A percentile compares a stretch with the other conserved stretches of the same genome.
Evolutionary conservation across 176 grass and related monocot species (phyloP).

Genomic region (Triticum aestivum): IWGSC_CS_RefSeq_v2.1 NC_057795.1:275175937-275176436

Average conservation of each 20-base stretch:
- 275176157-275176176: background rate
- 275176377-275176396: background rate
- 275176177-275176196: background rate
- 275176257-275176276: background rate
- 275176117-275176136: background rate
- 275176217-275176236: background rate
- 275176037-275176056: background rate
- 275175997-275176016: background rate
- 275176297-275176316: background rate
- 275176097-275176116: background rate
- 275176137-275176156: background rate
- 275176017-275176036: background rate
- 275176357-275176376: background rate
- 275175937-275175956: background rate
- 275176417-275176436: background rate
- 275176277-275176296: background rate
- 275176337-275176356: background rate
- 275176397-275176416: background rate
- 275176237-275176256: background rate
- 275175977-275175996: background rate
- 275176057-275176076: background rate
- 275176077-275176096: background rate
- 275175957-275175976: background rate
- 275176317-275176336: background rate
- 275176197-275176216: background rate